A percentile compares a stretch with the other conserved stretches of the same genome.
Conservation (phyloP, 352 stramenopile genomes). For the Pilasporangium apinafurcum region DNA sequence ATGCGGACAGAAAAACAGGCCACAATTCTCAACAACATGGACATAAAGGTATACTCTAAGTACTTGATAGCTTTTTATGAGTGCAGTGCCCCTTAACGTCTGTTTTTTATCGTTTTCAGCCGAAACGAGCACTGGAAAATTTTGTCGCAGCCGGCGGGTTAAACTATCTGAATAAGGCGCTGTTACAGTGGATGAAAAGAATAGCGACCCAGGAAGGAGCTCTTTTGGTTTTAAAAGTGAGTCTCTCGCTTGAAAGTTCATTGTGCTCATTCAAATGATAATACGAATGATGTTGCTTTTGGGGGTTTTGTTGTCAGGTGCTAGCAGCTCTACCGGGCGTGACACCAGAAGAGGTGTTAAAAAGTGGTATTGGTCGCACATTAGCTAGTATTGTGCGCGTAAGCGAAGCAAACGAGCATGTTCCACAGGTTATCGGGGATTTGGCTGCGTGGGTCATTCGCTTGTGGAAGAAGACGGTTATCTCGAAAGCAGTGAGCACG, state of each 20-base stretch:
- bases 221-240: conserved; percentile 47
- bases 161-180: conserved; percentile 34
- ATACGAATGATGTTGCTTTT: no score
- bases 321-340: conserved; percentile 47
- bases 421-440: conserved; percentile 39
- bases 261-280: neutral
- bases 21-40: conserved; percentile 49
- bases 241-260: neutral
- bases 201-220: conserved; percentile 31
- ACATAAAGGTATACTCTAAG: conserved; percentile 39
- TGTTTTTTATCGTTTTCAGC: conserved; percentile 10
- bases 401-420: conserved; percentile 23
- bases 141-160: conserved; percentile 66
- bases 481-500: conserved; percentile 34
- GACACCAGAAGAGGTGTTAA: conserved; percentile 38
- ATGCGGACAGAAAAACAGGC: conserved; percentile 48
- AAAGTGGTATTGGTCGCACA: conserved; percentile 52
- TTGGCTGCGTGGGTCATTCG: conserved; percentile 55
- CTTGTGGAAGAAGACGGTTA: conserved; percentile 43
- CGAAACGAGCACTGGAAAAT: conserved; percentile 41
- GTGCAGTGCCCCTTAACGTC: neutral
- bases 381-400: conserved; percentile 36
- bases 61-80: no score
- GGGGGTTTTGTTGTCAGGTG: conserved; percentile 5
- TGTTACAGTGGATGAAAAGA: conserved; percentile 45